These are phyloP conservation scores for Articulospora tetracladia DNA, from an alignment of 495 filamentous ascomycete genomes.

Conservation along the genomic window DNA sequence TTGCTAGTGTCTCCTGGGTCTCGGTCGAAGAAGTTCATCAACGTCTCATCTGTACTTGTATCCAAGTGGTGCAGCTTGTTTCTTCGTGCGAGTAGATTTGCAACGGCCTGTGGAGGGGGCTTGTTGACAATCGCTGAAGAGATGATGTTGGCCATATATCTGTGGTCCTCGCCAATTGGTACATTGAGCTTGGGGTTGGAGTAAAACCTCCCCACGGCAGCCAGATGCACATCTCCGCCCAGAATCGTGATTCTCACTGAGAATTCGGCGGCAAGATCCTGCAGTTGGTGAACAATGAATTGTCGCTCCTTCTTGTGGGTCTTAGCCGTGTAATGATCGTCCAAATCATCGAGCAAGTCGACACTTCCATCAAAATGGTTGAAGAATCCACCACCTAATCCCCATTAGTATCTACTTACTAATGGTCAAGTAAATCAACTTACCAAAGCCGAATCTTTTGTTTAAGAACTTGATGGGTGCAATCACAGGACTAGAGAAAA, in stretches of 20 bases:
- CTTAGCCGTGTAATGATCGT: conserved; percentile 91
- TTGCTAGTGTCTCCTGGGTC: conserved; percentile 71
- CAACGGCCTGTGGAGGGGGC: conserved; percentile 82
- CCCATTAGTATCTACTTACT: conserved; percentile 9
- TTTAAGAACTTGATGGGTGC: conserved; percentile 84
- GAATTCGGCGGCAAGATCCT: conserved; percentile 65
- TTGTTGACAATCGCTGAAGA: conserved; percentile 88
- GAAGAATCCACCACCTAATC: conserved; percentile 69
- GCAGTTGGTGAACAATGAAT: conserved; percentile 67
- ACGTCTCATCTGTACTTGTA: conserved; percentile 78
- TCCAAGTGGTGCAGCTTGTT: conserved; percentile 96
- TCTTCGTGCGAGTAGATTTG: conserved; percentile 75
- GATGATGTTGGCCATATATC: conserved; percentile 74
- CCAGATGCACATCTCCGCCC: conserved; percentile 74
- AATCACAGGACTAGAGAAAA: conserved; percentile 78
- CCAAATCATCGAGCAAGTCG: conserved; percentile 88
- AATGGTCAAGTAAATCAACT: neutral
- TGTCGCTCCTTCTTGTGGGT: conserved; percentile 89
- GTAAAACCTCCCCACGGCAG: conserved; percentile 73
- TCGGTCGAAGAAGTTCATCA: conserved; percentile 80
- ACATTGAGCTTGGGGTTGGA: conserved; percentile 60
- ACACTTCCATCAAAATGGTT: conserved; percentile 90
- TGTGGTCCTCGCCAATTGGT: conserved; percentile 56
- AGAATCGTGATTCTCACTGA: conserved; percentile 81
- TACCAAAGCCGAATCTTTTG: conserved; percentile 76